Evolutionary conservation across 1,284 basidiomycete species (phyloP), one percentile per base, ranked within the genome.

Genomic region (Rhizopogon parksii): DNA sequence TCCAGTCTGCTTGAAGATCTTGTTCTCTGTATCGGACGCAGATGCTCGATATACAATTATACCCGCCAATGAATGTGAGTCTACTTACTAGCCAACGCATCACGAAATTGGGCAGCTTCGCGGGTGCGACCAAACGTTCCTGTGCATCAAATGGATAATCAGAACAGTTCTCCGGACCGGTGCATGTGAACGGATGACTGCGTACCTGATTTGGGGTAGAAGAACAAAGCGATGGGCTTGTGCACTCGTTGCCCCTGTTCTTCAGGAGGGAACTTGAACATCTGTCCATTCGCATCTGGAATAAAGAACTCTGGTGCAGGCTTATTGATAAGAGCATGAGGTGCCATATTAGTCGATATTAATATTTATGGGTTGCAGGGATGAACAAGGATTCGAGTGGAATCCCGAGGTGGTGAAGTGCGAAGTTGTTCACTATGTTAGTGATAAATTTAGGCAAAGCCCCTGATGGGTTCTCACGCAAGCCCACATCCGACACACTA

Each of bases 101-200:
- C 85, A 21, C 88, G 78, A 67, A 92, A 89, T 48, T 81, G 75
- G 59, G 87, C 90, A 1, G 84, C 88, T 65, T 91, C 82, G 60
- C 77, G 82, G 7, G 85, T 91, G 65, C 89, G 91, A 3, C 84
- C 86, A 53, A 71, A 82, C 1, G 85, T 79, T 2, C 83, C 87
- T 87, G 56, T 17, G 32, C 21, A 38, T 50, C 11, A 17, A 47
- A 51, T 19, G 14, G 30, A 45, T 34, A 4, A 34, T 2, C 8
- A 30, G 11, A 35, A 37, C 38, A 24, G 27, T 27, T 32, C 32
- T 50, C 47, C 36, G 51, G 42, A 55, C 47, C 25, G 39, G 50
- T 50, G 21, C 34, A 40, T 37, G 40, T 40, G 40, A 37, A 39
- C 40, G 42, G 8, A 19, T 4, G 7, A 6, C 35, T 15, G 19